Conservation (phyloP, 768 basidiomycete species). For the Hortiboletus flavorubellus region DNA sequence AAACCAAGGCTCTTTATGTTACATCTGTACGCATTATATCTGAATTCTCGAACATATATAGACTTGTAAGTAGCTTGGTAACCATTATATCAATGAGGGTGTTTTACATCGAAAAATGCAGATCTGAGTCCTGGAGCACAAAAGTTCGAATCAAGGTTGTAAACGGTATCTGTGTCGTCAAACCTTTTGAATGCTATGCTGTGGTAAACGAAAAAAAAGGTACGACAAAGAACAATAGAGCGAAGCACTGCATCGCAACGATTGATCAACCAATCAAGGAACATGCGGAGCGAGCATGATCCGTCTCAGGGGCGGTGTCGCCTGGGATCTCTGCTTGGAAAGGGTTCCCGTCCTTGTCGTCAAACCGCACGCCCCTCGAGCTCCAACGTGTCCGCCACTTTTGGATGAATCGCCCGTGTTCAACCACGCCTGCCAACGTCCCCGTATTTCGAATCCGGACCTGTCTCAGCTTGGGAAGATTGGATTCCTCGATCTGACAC, state of each 20-base stretch:
- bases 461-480: conserved; percentile 34
- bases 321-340: conserved; percentile 9
- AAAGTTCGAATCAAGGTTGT: background rate
- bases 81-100: background rate
- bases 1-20: background rate
- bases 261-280: background rate
- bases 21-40: background rate
- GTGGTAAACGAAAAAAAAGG: background rate
- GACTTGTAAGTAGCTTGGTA: background rate
- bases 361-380: conserved; percentile 28
- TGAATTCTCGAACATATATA: background rate
- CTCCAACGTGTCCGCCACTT: conserved; percentile 31
- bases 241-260: background rate
- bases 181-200: background rate
- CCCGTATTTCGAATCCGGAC: conserved; percentile 42
- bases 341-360: conserved; percentile 30
- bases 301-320: background rate
- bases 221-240: background rate
- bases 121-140: background rate
- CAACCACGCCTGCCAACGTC: conserved; percentile 32
- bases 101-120: background rate
- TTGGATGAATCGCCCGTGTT: conserved; percentile 26
- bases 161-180: background rate
- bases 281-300: background rate
- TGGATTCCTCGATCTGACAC: conserved; percentile 35